These are phyloP conservation scores for Apiospora malaysiana DNA, from an alignment of 2,329 filamentous ascomycete genomes.

Conservation along the genomic window DNA sequence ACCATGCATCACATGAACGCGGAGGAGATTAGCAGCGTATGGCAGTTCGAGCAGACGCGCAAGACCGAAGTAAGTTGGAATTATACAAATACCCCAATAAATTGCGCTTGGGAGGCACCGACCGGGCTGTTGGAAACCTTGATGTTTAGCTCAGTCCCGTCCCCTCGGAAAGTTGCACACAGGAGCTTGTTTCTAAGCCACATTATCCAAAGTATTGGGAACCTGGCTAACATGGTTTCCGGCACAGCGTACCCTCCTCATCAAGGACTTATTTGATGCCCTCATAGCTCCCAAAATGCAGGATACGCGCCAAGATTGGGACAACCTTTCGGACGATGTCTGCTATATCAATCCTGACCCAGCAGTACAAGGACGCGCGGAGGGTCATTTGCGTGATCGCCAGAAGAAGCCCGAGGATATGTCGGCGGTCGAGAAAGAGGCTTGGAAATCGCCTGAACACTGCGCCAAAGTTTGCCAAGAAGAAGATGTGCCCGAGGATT, in stretches of 20 bases:
- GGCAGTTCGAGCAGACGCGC: conserved; percentile 59
- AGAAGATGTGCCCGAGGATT: conserved; percentile 44
- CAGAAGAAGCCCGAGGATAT: conserved; percentile 48
- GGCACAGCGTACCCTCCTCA: conserved; percentile 48
- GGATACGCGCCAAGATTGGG: conserved; percentile 53
- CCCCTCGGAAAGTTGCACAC: neutral
- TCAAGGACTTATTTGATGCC: conserved; percentile 55
- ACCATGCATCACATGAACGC: conserved; percentile 63
- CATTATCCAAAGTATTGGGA: neutral
- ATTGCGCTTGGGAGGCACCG: neutral
- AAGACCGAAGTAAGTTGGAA: conserved; percentile 45
- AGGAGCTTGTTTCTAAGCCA: conserved; percentile 6
- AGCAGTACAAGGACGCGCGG: conserved; percentile 41
- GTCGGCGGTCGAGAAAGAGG: conserved; percentile 49
- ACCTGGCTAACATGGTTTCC: conserved; percentile 26
- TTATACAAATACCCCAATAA: neutral
- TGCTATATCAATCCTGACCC: conserved; percentile 50
- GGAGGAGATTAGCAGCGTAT: conserved; percentile 57
- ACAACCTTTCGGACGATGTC: conserved; percentile 57
- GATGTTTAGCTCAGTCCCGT: neutral
- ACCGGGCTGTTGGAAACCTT: conserved; percentile 2
- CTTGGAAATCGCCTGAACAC: conserved; percentile 51
- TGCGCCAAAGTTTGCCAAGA: conserved; percentile 57
- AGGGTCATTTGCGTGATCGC: conserved; percentile 39
- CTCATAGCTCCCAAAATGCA: conserved; percentile 53